A percentile compares a stretch with the other conserved stretches of the same genome.
Conservation (phyloP, 73 alveolate genomes). For the Tetrahymena malaccensis region DNA sequence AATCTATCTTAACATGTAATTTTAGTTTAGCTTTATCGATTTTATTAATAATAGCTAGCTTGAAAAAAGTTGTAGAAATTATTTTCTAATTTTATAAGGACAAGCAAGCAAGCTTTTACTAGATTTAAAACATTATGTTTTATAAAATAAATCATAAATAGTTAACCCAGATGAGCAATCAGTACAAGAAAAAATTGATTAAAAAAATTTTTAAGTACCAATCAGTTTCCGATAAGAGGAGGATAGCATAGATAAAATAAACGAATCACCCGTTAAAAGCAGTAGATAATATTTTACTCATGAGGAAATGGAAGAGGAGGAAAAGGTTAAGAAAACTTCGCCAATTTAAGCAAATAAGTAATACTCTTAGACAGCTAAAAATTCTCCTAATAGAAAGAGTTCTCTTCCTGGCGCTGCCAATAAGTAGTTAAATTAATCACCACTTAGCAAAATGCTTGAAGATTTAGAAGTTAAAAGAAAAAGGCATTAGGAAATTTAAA, state of each 20-base stretch:
- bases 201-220: neutral
- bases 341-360: neutral
- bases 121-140: too few species aligned
- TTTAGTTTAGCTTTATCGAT: neutral
- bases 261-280: neutral
- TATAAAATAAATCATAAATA: neutral
- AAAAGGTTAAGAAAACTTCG: neutral
- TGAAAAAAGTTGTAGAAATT: too few species aligned
- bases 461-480: neutral
- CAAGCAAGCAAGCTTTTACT: neutral
- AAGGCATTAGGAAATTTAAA: neutral
- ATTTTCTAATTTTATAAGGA: neutral
- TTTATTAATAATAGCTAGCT: too few species aligned
- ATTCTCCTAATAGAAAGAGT: neutral
- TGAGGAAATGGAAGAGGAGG: neutral
- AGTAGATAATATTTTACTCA: neutral
- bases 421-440: neutral
- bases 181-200: neutral
- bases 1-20: neutral
- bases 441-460: neutral
- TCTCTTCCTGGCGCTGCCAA: neutral
- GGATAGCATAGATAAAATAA: neutral
- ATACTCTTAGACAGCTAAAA: neutral
- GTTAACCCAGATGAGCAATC: neutral
- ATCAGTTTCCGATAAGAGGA: neutral